phyloP scores from a whole-genome alignment of 257 asterid species.

The Catharanthus roseus region DNA sequence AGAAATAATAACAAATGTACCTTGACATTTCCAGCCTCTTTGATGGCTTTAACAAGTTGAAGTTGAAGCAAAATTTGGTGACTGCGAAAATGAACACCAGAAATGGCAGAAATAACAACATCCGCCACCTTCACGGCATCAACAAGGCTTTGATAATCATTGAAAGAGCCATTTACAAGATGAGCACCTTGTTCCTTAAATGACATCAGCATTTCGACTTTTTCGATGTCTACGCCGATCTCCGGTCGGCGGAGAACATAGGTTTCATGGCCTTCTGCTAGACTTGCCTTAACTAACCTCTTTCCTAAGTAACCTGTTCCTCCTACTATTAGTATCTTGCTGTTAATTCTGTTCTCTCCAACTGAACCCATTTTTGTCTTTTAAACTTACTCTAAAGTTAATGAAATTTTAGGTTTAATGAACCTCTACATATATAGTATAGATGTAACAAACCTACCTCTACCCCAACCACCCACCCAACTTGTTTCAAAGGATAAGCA shows the following conservation, averaged over 20 bases:
- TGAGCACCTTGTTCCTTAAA: constrained; percentile 25
- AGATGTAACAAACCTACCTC: too few species aligned
- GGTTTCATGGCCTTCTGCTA: constrained; percentile 21
- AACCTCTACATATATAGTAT: not conserved
- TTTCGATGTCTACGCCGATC: constrained; percentile 22
- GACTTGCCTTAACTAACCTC: constrained; percentile 23
- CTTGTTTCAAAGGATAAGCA: too few species aligned
- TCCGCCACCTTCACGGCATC: constrained; percentile 24
- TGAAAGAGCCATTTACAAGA: constrained; percentile 19
- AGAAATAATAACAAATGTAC: too few species aligned
- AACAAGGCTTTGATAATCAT: constrained; percentile 19
- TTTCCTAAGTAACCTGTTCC: constrained; percentile 21
- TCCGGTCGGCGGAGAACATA: constrained; percentile 19
- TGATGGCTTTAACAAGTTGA: constrained; percentile 24
- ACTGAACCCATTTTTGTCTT: not conserved
- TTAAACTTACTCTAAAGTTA: not conserved
- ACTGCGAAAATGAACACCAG: constrained; percentile 27
- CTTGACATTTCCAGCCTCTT: constrained; percentile 29
- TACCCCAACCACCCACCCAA: too few species aligned
- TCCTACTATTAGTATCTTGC: constrained; percentile 21
- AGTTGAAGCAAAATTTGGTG: constrained; percentile 26
- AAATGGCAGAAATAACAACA: constrained; percentile 22
- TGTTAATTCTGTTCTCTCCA: constrained; percentile 9
- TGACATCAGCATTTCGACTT: constrained; percentile 14
- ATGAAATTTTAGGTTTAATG: not conserved